Percentiles rank a stretch among this genome's conserved stretches.
Evolutionary conservation across 2,329 filamentous ascomycete genomes (phyloP).

Genomic region (Cercospora nicotianae): DNA sequence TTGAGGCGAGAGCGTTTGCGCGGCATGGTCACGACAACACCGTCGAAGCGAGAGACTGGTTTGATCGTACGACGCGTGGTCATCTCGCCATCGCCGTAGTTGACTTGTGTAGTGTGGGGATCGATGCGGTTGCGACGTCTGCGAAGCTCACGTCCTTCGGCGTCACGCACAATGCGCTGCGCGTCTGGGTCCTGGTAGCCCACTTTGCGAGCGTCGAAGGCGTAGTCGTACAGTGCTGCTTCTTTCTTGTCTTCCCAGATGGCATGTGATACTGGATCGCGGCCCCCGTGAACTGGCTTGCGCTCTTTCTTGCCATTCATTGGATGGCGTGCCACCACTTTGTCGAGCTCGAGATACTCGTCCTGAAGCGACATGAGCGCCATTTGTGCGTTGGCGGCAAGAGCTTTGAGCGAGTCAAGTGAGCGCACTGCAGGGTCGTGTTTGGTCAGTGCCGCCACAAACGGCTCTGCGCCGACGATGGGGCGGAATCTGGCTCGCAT

Average conservation of each 20-base stretch:
- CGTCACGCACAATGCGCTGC: conserved; percentile 51
- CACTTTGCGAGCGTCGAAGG: conserved; percentile 54
- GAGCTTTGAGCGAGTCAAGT: conserved; percentile 54
- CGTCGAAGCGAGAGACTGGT: conserved; percentile 37
- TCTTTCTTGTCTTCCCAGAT: conserved; percentile 62
- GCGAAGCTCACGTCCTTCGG: conserved; percentile 49
- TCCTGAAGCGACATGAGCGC: conserved; percentile 59
- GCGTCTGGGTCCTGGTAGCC: conserved; percentile 59
- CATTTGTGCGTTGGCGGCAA: conserved; percentile 56
- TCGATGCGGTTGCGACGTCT: conserved; percentile 39
- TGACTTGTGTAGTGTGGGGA: conserved; percentile 28
- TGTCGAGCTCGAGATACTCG: conserved; percentile 59
- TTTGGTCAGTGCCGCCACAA: conserved; percentile 48
- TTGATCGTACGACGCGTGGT: conserved; percentile 29
- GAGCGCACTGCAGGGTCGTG: conserved; percentile 46
- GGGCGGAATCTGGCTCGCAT: conserved; percentile 44
- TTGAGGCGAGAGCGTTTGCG: conserved; percentile 31
- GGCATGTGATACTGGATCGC: conserved; percentile 47
- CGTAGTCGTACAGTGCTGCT: conserved; percentile 61
- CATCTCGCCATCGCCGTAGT: conserved; percentile 35
- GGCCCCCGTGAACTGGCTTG: conserved; percentile 52
- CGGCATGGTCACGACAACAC: conserved; percentile 26
- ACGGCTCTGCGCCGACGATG: conserved; percentile 45
- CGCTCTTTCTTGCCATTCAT: conserved; percentile 53
- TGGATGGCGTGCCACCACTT: conserved; percentile 47